A percentile compares a stretch with the other conserved stretches of the same genome.
phyloP scores from a whole-genome alignment of 495 filamentous ascomycete species.

The Haplographium delicatum region DNA sequence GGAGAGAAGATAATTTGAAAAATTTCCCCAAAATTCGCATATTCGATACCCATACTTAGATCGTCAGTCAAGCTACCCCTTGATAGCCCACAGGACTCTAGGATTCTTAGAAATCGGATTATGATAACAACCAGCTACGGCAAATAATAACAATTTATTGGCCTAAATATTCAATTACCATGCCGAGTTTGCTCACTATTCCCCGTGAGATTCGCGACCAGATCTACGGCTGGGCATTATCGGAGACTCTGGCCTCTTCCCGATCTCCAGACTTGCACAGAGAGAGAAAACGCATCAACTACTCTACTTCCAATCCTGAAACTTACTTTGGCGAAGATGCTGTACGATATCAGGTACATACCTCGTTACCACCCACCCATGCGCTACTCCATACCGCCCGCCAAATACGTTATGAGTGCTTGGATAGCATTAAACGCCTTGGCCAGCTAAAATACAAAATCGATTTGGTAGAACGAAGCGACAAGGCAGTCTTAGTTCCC shows the following conservation, averaged over 20 bases:
- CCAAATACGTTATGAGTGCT: background rate
- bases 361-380: background rate
- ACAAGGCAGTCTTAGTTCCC: background rate
- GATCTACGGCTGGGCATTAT: background rate
- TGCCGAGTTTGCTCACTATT: background rate
- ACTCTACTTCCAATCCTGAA: background rate
- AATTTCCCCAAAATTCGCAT: too few relatives aligned
- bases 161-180: too few relatives aligned
- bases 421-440: background rate
- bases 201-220: background rate
- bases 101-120: too few relatives aligned
- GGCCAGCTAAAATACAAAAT: background rate
- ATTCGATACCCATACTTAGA: too few relatives aligned
- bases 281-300: background rate
- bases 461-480: background rate
- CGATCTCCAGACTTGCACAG: background rate
- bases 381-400: background rate
- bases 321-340: background rate
- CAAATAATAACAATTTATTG: too few relatives aligned
- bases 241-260: background rate
- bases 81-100: too few relatives aligned
- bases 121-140: too few relatives aligned
- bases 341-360: background rate
- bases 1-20: too few relatives aligned
- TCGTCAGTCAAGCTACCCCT: too few relatives aligned